Conservation (phyloP, 306 rosid species). For the Dalbergia cochinchinensis region DNA sequence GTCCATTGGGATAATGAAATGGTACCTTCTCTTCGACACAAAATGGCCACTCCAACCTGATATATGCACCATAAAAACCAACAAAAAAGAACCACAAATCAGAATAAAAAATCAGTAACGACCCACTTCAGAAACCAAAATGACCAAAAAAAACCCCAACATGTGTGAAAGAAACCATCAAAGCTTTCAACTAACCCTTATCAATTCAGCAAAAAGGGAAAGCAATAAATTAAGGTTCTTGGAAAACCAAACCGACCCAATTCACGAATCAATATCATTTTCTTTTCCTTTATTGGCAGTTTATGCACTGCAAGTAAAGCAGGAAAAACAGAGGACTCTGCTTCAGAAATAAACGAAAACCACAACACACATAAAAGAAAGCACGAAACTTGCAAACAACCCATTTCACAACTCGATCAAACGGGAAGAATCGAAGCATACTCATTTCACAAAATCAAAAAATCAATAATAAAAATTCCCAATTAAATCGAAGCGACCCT, state of each 20-base stretch:
- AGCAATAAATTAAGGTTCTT: slow-evolving; percentile 23
- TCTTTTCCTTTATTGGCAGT: not conserved
- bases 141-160: not conserved
- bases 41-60: slow-evolving; percentile 90
- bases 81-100: slow-evolving; percentile 28
- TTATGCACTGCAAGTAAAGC: not conserved
- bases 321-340: not conserved
- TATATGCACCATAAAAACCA: slow-evolving; percentile 35
- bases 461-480: not conserved
- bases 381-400: not conserved
- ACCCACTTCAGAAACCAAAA: slow-evolving; percentile 18
- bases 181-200: not conserved
- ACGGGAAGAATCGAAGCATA: not conserved
- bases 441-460: slow-evolving; percentile 5
- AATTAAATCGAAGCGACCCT: slow-evolving; percentile 19
- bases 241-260: not conserved
- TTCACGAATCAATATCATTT: slow-evolving; percentile 5
- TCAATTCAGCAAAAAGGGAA: not conserved
- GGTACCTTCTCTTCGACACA: slow-evolving; percentile 80
- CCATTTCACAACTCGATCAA: not conserved
- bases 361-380: slow-evolving; percentile 5
- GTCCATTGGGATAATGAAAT: slow-evolving; percentile 76
- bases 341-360: not conserved
- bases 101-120: not conserved
- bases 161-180: not conserved